Base-by-base conservation (phyloP, 2,329 filamentous ascomycete species). In the Trichoderma sp. region DNA sequence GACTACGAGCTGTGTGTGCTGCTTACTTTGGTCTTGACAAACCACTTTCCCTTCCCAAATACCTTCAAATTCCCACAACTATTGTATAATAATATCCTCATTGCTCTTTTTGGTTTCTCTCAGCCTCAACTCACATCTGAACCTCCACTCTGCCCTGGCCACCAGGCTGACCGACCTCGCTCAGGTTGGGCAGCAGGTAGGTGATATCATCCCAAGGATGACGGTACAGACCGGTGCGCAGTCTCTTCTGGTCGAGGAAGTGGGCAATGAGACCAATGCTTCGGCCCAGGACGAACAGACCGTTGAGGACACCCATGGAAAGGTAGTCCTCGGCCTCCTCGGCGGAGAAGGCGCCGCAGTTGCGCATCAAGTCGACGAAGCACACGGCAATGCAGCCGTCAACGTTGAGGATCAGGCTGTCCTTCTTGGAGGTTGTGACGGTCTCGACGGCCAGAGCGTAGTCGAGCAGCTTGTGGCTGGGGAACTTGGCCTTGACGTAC, bases 301-400 rank as follows among this genome's bases (percentile, higher is more conserved):
- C 95, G 88, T 99, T 99, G 76, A 99, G 90, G 58, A 99, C 95
- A 88, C 95, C 95, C 94, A 98, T 99, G 82, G 90, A 89, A 79
- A 99, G 90, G 88, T 99, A 99, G 82, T 99, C 95, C 84, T 99
- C 95, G 63, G 94, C 94, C 86, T 99, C 95, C 83, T 99, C 95
- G 58, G 89, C 80, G 73, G 91, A 94, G 88, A 99, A 99, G 67
- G 95, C 94, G 80, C 95, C 95, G 80, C 94, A 97, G 89, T 97
- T 97, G 83, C 95, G 92, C 83, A 99, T 86, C 71, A 99, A 86
- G 78, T 99, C 95, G 73, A 99, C 94, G 79, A 99, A 99, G 90
- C 94, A 97, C 80, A 99, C 95, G 73, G 95, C 95, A 78, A 99
- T 92, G 81, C 93, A 97, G 76, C 95, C 95, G 79, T 98, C 95